Conservation (phyloP, 2,329 filamentous ascomycete species). For the Massarina eburnea region DNA sequence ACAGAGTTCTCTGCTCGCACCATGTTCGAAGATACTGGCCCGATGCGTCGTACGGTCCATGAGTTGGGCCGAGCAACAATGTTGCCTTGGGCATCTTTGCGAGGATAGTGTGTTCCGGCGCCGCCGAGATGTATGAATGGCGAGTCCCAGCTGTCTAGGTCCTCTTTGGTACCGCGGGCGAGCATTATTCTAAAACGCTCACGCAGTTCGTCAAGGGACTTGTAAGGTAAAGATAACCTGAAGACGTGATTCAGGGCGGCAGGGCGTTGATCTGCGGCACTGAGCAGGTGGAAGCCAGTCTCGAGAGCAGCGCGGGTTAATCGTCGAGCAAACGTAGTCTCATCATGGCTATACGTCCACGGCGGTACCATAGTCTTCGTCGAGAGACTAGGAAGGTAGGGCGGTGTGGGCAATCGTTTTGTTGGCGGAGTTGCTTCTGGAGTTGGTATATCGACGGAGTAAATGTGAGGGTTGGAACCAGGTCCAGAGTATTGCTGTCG, state of each 20-base stretch:
- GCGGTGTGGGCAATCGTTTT: constrained; percentile 27
- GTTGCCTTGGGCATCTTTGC: constrained; percentile 41
- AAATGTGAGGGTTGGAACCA: constrained; percentile 21
- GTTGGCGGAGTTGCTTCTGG: constrained; percentile 27
- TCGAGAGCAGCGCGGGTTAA: constrained; percentile 69
- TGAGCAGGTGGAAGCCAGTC: constrained; percentile 61
- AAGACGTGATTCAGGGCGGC: constrained; percentile 57
- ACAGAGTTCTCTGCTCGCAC: constrained; percentile 23
- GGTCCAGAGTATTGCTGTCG: constrained; percentile 19
- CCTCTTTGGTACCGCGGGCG: constrained; percentile 44
- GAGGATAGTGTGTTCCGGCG: constrained; percentile 65
- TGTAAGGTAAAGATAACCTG: constrained; percentile 68
- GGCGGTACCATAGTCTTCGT: constrained; percentile 41
- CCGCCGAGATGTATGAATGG: constrained; percentile 69
- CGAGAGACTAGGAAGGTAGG: constrained; percentile 24
- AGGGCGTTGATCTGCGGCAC: constrained; percentile 41
- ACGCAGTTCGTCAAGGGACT: constrained; percentile 43
- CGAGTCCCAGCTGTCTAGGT: constrained; percentile 60
- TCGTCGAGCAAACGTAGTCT: constrained; percentile 69
- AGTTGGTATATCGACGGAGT: constrained; percentile 25
- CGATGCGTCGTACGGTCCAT: constrained; percentile 37
- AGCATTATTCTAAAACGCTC: constrained; percentile 45
- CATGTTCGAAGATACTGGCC: constrained; percentile 35
- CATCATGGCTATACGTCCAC: constrained; percentile 62
- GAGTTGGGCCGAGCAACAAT: constrained; percentile 31